Evolutionary conservation across 352 stramenopile species (phyloP).

Genomic region (Pilasporangium apinafurcum): DNA sequence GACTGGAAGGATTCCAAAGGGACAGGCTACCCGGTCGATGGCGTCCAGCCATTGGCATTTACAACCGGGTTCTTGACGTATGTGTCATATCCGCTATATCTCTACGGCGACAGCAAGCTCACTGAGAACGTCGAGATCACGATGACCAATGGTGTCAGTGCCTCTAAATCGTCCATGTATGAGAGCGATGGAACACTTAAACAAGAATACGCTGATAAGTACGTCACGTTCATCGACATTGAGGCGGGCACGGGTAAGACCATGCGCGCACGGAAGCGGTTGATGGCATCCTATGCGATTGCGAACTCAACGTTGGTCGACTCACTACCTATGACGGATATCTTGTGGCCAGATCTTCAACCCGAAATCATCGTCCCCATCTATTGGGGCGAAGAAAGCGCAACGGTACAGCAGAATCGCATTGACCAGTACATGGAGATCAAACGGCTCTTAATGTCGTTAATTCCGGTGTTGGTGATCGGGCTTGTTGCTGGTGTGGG

Average conservation of each 20-base stretch:
- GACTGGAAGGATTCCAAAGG: constrained; percentile 24
- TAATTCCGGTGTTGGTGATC: constrained; percentile 54
- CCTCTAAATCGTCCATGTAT: constrained; percentile 39
- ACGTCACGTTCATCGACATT: constrained; percentile 61
- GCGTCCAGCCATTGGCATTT: constrained; percentile 61
- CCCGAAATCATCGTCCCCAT: constrained; percentile 51
- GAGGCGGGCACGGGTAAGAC: constrained; percentile 67
- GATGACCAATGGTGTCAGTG: constrained; percentile 31
- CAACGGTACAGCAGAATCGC: constrained; percentile 25
- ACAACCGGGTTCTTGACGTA: constrained; percentile 61
- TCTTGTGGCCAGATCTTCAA: constrained; percentile 44
- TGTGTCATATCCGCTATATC: constrained; percentile 61
- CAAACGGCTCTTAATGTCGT: constrained; percentile 28
- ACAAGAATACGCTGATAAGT: constrained; percentile 28
- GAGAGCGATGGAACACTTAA: constrained; percentile 34
- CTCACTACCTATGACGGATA: constrained; percentile 46
- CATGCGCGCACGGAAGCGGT: constrained; percentile 57
- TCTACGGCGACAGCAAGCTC: constrained; percentile 50
- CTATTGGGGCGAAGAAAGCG: constrained; percentile 55
- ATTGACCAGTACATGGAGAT: constrained; percentile 49
- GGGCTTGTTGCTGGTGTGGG: constrained; percentile 36
- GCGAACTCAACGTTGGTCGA: constrained; percentile 26
- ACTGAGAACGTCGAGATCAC: constrained; percentile 47
- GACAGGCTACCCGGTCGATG: constrained; percentile 49
- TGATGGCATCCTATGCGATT: constrained; percentile 50